These are phyloP conservation scores for Lodderomyces beijingensis DNA, from an alignment of 1,139 yeast genomes.

Conservation along the genomic window DNA sequence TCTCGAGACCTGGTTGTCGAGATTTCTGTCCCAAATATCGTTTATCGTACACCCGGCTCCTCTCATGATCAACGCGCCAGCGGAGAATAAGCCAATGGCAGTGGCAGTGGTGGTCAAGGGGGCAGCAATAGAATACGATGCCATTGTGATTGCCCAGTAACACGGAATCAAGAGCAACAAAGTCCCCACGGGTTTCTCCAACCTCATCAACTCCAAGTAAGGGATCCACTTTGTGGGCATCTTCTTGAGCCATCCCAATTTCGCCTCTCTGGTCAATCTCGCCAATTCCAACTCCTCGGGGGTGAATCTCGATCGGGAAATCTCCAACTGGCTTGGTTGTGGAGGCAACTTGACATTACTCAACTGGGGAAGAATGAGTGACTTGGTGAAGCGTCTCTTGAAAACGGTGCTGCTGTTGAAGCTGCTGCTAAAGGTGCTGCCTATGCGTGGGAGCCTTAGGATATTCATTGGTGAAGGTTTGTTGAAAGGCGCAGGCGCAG, in stretches of 20 bases:
- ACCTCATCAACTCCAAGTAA: constrained; percentile 83
- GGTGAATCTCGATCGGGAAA: constrained; percentile 32
- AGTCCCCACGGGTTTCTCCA: constrained; percentile 94
- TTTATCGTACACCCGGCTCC: constrained; percentile 98
- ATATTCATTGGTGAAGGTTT: too few species aligned
- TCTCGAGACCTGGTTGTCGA: constrained; percentile 82
- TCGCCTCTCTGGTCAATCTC: constrained; percentile 50
- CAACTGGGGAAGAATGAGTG: constrained; percentile 2
- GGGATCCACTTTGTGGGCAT: constrained; percentile 78
- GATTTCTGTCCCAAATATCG: constrained; percentile 77
- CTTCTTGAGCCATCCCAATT: constrained; percentile 56
- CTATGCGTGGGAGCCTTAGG: background rate
- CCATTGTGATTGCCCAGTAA: constrained; percentile 81
- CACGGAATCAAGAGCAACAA: constrained; percentile 76
- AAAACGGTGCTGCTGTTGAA: background rate
- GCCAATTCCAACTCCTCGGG: constrained; percentile 56
- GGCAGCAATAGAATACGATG: constrained; percentile 69
- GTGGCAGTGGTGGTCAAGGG: constrained; percentile 57
- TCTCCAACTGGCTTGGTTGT: constrained; percentile 4
- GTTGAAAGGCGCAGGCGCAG: too few species aligned
- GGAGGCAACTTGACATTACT: constrained; percentile 1
- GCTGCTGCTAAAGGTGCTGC: background rate
- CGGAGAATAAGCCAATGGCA: constrained; percentile 63
- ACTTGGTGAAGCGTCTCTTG: constrained; percentile 4
- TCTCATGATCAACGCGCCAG: constrained; percentile 88